A percentile compares a stretch with the other conserved stretches of the same genome.
These are phyloP conservation scores for Daldinia caldariorum DNA, from an alignment of 495 filamentous ascomycete genomes.

Conservation along the genomic window DNA sequence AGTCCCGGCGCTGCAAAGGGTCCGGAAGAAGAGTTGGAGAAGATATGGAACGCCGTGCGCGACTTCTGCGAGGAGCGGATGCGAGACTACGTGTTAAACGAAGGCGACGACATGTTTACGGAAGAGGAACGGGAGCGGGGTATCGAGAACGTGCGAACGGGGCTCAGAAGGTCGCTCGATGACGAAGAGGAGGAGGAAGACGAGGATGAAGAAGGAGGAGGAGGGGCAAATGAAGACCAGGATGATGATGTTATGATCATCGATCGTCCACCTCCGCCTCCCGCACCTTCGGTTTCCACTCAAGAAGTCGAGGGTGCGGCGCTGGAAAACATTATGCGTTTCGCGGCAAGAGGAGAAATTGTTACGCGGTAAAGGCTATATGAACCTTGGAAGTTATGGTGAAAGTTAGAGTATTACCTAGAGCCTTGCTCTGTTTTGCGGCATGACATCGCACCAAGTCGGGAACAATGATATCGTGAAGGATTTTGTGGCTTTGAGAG, in stretches of 20 bases:
- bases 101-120: constrained; percentile 67
- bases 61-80: constrained; percentile 51
- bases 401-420: neutral
- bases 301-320: constrained; percentile 48
- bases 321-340: constrained; percentile 63
- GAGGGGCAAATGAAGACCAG: neutral
- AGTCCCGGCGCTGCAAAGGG: constrained; percentile 26
- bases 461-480: neutral
- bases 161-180: constrained; percentile 65
- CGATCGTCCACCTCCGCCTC: constrained; percentile 55
- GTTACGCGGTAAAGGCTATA: constrained; percentile 12
- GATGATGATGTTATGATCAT: constrained; percentile 54
- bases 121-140: constrained; percentile 73
- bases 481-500: neutral
- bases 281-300: constrained; percentile 43
- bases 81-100: constrained; percentile 54
- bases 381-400: neutral
- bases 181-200: constrained; percentile 68
- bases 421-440: neutral
- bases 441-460: constrained; percentile 1
- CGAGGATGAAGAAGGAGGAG: constrained; percentile 66
- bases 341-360: constrained; percentile 62
- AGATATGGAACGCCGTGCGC: constrained; percentile 55
- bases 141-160: constrained; percentile 75
- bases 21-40: constrained; percentile 55